Base-by-base conservation (phyloP, 2,329 filamentous ascomycete species). In the Curvularia lunata region DNA sequence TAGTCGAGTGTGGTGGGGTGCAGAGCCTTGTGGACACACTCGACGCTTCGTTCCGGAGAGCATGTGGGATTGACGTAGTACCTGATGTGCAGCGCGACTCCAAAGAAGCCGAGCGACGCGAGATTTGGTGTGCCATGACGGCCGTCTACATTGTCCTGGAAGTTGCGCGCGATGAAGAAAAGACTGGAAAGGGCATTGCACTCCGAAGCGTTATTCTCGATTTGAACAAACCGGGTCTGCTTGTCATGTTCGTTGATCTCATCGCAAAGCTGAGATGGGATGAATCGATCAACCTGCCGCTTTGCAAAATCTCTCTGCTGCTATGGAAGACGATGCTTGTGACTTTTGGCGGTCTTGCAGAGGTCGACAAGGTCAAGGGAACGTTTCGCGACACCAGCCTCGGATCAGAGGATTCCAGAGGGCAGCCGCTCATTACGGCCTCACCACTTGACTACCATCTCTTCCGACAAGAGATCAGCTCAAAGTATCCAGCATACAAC, bases 401-500 rank as follows among this genome's bases (percentile, higher is more conserved):
- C 27, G 80, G 84, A 23, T 83, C 85, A 37, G 84, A 84, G 58
- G 79, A 82, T 61, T 78, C 76, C 40, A 87, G 88, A 66, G 85
- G 87, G 49, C 89, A 90, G 65, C 88, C 88, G n/a, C 82, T 91
- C 43, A 94, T 99, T 59, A 96, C 91, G 1, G 94, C 95, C 4
- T 97, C 94, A 1, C 95, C 95, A 4, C 81, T 99, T 10, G 95
- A 99, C 71, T 99, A 99, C 72, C 94, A 99, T 73, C 85, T 93
- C 21, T 99, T 99, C 73, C 89, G 95, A 34, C 94, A 97, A 75
- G 95, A 99, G 75, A 94, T 99, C 57, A 96, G 90, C 16, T 97
- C 94, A 2, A 99, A 99, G 78, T 99, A 99, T 74, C 95, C 95
- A 10, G 91, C 95, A 2, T 99, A 99, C 75, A 90, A 96, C 57